These are phyloP conservation scores for Cyclotella atomus DNA, from an alignment of 108 stramenopile species.

Conservation along the genomic window DNA sequence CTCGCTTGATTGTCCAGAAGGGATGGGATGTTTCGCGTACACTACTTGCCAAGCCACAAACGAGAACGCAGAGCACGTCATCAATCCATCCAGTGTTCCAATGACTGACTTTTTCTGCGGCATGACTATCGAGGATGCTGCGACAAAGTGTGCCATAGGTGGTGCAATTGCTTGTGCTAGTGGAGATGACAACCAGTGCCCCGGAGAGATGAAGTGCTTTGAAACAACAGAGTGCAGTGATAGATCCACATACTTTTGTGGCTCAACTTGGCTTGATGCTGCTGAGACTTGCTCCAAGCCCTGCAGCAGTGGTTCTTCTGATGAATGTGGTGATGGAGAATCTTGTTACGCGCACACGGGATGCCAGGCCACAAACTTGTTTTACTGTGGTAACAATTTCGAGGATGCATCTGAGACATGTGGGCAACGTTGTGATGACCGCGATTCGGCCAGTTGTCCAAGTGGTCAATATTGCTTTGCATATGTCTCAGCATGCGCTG, in stretches of 20 bases:
- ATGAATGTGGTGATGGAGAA: conserved; percentile 35
- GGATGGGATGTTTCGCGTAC: conserved; percentile 43
- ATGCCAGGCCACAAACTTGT: conserved; percentile 33
- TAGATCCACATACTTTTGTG: conserved; percentile 41
- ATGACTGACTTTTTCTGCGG: conserved; percentile 45
- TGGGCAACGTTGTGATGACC: conserved; percentile 14
- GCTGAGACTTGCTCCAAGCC: conserved; percentile 31
- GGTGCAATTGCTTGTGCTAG: conserved; percentile 43
- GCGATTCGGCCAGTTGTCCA: conserved; percentile 28
- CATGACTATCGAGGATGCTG: conserved; percentile 26
- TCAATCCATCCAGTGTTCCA: conserved; percentile 13
- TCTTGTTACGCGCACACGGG: conserved; percentile 43
- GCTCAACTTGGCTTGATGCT: conserved; percentile 33
- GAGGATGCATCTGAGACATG: conserved; percentile 40
- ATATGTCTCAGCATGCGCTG: conserved; percentile 35
- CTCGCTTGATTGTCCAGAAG: conserved; percentile 28
- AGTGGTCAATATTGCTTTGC: conserved; percentile 37
- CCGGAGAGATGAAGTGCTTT: conserved; percentile 38
- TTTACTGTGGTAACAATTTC: conserved; percentile 35
- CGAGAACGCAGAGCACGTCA: conserved; percentile 4
- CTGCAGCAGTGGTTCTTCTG: conserved; percentile 37
- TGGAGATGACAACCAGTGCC: conserved; percentile 38
- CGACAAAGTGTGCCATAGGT: conserved; percentile 34
- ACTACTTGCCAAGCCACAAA: conserved; percentile 37
- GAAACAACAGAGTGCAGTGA: conserved; percentile 38